These are phyloP conservation scores for Dioscorea cayenensis DNA, from an alignment of 116 monocot genomes.

Conservation along the genomic window DNA sequence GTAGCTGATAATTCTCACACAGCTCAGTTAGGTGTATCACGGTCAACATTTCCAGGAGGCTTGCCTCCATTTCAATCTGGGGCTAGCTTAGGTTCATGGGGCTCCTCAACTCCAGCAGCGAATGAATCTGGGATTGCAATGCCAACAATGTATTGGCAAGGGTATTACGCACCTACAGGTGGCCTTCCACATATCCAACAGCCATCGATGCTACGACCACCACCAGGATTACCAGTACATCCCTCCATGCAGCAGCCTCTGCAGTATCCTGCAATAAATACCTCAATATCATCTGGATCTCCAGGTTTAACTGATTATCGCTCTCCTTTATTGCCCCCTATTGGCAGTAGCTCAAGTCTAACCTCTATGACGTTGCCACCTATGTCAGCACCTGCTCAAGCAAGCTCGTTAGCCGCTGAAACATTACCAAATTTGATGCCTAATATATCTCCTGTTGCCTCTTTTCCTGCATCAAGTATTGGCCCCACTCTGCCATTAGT, in stretches of 20 bases:
- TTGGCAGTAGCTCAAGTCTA: slow-evolving; percentile 13
- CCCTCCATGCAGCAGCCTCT: slow-evolving; percentile 54
- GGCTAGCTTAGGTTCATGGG: slow-evolving; percentile 69
- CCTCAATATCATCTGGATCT: slow-evolving; percentile 10
- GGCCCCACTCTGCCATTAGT: slow-evolving; percentile 16
- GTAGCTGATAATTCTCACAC: slow-evolving; percentile 37
- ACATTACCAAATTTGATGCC: slow-evolving; percentile 18
- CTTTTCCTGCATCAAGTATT: slow-evolving; percentile 29
- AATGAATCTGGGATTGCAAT: slow-evolving; percentile 63
- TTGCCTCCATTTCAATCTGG: slow-evolving; percentile 81
- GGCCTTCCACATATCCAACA: slow-evolving; percentile 53
- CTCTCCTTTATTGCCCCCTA: slow-evolving; percentile 34
- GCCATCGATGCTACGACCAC: slow-evolving; percentile 32
- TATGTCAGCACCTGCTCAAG: slow-evolving; percentile 21
- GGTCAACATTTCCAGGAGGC: slow-evolving; percentile 54
- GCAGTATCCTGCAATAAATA: slow-evolving; percentile 51
- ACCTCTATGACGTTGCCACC: slow-evolving; percentile 20
- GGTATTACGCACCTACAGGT: slow-evolving; percentile 64
- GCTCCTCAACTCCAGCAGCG: slow-evolving; percentile 39
- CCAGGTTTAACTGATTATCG: slow-evolving; percentile 38
- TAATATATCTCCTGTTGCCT: slow-evolving; percentile 23
- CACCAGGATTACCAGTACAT: slow-evolving; percentile 48
- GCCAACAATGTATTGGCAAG: slow-evolving; percentile 91
- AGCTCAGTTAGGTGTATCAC: slow-evolving; percentile 47
- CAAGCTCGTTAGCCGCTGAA: slow-evolving; percentile 30